phyloP scores from a whole-genome alignment of 768 basidiomycete species.

The Cystobasidium onofrii region DNA sequence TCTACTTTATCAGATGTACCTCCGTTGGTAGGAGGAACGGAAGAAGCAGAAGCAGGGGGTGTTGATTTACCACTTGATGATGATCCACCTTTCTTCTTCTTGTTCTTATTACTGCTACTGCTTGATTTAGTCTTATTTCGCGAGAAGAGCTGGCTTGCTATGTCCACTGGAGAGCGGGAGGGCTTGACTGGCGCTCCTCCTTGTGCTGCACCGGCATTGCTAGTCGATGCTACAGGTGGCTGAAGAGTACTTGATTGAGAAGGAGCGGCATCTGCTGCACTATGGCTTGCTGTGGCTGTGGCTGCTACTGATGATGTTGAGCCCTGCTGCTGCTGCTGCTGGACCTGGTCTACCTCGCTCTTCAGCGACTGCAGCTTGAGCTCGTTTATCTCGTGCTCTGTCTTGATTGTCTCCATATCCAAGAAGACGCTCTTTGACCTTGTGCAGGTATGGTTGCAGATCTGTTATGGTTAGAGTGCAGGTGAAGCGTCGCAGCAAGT shows the following conservation, averaged over 20 bases:
- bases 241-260: not conserved
- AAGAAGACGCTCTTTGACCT: too few relatives aligned
- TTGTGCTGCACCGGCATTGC: not conserved
- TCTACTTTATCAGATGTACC: not conserved
- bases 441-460: too few relatives aligned
- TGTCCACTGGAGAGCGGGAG: constrained; percentile 11
- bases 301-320: not conserved
- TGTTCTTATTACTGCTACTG: not conserved
- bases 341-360: not conserved
- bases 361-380: not conserved
- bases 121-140: not conserved
- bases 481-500: too few relatives aligned
- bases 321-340: not conserved
- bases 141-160: constrained; percentile 8
- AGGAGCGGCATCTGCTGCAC: too few relatives aligned
- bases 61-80: not conserved
- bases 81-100: not conserved
- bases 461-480: too few relatives aligned
- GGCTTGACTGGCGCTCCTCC: not conserved
- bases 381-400: not conserved
- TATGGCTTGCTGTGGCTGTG: too few relatives aligned
- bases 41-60: not conserved
- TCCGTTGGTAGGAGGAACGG: not conserved
- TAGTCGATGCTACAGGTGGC: not conserved
- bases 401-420: not conserved